phyloP scores from a whole-genome alignment of 768 basidiomycete species.

The Lepiota brunneoincarnata region DNA sequence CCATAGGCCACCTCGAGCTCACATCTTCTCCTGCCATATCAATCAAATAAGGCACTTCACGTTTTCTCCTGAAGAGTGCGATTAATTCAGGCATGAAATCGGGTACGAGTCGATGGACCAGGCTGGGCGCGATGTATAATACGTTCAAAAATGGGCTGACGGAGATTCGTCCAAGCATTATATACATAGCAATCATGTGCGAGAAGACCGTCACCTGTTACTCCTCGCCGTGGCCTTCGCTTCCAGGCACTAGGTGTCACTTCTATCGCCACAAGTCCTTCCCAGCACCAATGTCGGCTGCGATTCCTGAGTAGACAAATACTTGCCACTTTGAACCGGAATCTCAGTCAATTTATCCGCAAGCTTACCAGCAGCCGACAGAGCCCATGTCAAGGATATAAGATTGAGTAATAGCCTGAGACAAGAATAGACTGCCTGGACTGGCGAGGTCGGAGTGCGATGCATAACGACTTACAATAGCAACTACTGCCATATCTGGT shows the following conservation, averaged over 20 bases:
- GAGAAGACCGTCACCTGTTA: neutral
- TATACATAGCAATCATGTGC: neutral
- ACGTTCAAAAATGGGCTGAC: neutral
- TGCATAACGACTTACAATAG: neutral
- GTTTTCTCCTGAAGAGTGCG: neutral
- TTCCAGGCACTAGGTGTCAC: constrained; percentile 1
- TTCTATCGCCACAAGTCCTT: constrained; percentile 4
- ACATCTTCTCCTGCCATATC: neutral
- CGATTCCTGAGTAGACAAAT: too few species aligned
- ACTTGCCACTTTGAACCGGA: too few species aligned
- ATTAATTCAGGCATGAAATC: constrained; percentile 1
- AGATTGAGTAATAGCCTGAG: constrained; percentile 1
- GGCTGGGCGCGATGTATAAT: neutral
- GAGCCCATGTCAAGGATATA: neutral
- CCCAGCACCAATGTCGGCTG: neutral
- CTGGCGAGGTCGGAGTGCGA: neutral
- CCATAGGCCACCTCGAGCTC: neutral
- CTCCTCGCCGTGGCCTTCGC: constrained; percentile 7
- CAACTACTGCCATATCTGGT: constrained; percentile 9
- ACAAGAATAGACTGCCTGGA: neutral
- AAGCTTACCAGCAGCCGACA: too few species aligned
- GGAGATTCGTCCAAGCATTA: neutral
- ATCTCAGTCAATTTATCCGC: too few species aligned
- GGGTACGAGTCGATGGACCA: neutral
- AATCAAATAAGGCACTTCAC: neutral